phyloP scores from a whole-genome alignment of 1,139 yeast genomes.

The Geotrichum europaeum region DNA sequence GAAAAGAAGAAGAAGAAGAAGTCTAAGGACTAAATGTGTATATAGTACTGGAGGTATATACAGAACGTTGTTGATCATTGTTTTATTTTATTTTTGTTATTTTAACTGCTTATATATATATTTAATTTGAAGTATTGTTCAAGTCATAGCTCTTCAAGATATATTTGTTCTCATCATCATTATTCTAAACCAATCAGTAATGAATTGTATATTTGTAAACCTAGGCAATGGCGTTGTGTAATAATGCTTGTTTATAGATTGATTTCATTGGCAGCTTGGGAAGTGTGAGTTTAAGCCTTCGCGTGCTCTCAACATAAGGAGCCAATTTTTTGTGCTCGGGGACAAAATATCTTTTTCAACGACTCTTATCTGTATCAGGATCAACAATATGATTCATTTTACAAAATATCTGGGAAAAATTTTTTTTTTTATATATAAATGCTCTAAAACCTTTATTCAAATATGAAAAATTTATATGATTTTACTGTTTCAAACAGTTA shows the following conservation, averaged over 20 bases:
- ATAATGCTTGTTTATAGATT: neutral
- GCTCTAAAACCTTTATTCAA: neutral
- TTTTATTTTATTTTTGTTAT: conserved; percentile 1
- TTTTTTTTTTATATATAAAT: neutral
- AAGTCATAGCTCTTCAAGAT: neutral
- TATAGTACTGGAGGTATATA: conserved; percentile 8
- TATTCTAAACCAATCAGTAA: neutral
- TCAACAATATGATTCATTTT: neutral
- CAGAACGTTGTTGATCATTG: neutral
- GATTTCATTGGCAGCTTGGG: neutral
- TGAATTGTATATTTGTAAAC: neutral
- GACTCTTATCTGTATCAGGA: neutral
- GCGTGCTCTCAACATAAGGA: conserved; percentile 18
- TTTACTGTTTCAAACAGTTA: neutral
- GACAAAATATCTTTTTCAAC: neutral
- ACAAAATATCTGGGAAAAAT: neutral
- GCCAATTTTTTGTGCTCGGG: neutral
- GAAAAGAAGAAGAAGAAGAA: conserved; percentile 35
- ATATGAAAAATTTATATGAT: neutral
- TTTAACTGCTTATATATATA: neutral
- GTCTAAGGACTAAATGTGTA: conserved; percentile 18
- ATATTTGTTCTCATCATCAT: neutral
- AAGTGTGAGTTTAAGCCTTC: neutral
- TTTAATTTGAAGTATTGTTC: neutral
- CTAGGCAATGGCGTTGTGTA: neutral